phyloP scores from a whole-genome alignment of 257 asterid species.

The Nicotiana tabacum region DNA sequence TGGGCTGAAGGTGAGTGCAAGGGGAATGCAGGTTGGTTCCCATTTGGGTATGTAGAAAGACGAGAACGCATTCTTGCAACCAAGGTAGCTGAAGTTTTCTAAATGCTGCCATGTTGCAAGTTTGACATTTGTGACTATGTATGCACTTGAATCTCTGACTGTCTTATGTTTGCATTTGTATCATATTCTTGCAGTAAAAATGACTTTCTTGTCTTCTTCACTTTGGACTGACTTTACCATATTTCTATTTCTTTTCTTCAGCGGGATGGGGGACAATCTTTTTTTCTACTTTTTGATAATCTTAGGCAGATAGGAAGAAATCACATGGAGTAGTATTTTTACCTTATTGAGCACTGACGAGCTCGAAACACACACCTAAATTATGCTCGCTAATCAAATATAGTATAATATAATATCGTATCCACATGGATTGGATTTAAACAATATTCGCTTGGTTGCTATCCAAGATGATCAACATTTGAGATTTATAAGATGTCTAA shows the following conservation, averaged over 20 bases:
- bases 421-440: too few species aligned
- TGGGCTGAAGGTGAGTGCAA: constrained; percentile 88
- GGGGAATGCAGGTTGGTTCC: constrained; percentile 77
- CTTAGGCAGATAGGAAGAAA: not conserved
- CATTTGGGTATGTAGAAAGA: constrained; percentile 52
- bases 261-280: not conserved
- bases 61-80: constrained; percentile 68
- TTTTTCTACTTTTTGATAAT: not conserved
- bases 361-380: too few species aligned
- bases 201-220: not conserved
- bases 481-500: too few species aligned
- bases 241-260: not conserved
- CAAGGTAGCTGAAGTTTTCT: constrained; percentile 65
- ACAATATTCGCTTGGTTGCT: too few species aligned
- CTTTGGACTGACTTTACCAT: not conserved
- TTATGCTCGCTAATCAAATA: too few species aligned
- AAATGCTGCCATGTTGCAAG: not conserved
- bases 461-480: too few species aligned
- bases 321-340: not conserved
- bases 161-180: not conserved
- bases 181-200: not conserved
- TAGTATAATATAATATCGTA: too few species aligned
- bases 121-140: not conserved
- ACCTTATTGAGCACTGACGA: not conserved
- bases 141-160: not conserved